phyloP scores from a whole-genome alignment of 192 early-diverging fungal species.

The Gaertneriomyces semiglobifer region DNA sequence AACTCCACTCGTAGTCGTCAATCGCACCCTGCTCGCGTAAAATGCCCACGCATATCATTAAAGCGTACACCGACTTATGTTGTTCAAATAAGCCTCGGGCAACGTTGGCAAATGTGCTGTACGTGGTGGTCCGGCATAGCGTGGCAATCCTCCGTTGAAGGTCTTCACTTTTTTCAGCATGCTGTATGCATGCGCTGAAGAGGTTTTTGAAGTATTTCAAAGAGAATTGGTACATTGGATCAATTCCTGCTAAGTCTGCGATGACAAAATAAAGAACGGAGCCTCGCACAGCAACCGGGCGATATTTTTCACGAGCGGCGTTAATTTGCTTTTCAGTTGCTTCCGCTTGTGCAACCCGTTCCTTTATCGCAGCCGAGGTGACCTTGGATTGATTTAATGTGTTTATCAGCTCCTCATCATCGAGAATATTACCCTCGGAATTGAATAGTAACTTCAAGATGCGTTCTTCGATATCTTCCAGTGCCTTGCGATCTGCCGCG shows the following conservation, averaged over 20 bases:
- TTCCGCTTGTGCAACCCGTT: slow-evolving; percentile 54
- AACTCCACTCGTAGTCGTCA: slow-evolving; percentile 53
- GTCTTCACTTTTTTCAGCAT: slow-evolving; percentile 50
- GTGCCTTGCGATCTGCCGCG: slow-evolving; percentile 54
- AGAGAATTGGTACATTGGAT: slow-evolving; percentile 65
- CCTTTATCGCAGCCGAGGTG: slow-evolving; percentile 61
- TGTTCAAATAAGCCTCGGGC: slow-evolving; percentile 58
- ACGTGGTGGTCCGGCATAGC: slow-evolving; percentile 54
- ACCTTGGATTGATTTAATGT: slow-evolving; percentile 65
- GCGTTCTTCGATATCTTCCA: slow-evolving; percentile 64
- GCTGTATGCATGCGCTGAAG: slow-evolving; percentile 52
- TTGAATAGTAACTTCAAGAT: slow-evolving; percentile 60
- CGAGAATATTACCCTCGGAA: slow-evolving; percentile 64
- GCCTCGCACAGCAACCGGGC: slow-evolving; percentile 60
- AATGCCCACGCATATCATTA: slow-evolving; percentile 60
- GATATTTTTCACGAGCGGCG: slow-evolving; percentile 52
- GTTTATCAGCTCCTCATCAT: slow-evolving; percentile 63
- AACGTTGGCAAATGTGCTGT: slow-evolving; percentile 55
- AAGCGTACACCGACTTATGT: slow-evolving; percentile 58
- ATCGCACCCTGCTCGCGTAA: slow-evolving; percentile 45
- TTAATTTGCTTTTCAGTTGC: slow-evolving; percentile 60
- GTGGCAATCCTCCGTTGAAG: slow-evolving; percentile 45
- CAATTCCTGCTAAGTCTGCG: slow-evolving; percentile 59
- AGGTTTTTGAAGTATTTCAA: slow-evolving; percentile 65
- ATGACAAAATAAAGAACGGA: slow-evolving; percentile 63